phyloP scores from a whole-genome alignment of 768 basidiomycete genomes.

The Boletellus sp. region DNA sequence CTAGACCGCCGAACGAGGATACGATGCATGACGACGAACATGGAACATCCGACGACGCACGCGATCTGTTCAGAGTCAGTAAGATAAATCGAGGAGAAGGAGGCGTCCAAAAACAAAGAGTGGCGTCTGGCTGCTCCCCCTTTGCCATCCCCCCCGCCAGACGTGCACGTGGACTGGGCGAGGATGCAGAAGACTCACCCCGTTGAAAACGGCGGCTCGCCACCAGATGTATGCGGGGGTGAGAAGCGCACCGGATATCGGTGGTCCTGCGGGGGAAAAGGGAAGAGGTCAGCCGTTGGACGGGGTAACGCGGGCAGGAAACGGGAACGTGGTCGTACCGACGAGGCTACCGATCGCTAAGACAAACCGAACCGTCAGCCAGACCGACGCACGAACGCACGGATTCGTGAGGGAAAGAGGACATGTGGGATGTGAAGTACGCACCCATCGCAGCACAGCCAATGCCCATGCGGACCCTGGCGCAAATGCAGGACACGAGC shows the following conservation, averaged over 20 bases:
- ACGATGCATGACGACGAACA: conserved; percentile 26
- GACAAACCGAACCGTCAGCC: too few species aligned
- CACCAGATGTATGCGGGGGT: conserved; percentile 53
- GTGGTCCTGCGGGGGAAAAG: conserved; percentile 44
- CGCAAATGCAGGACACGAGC: not conserved
- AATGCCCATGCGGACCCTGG: conserved; percentile 45
- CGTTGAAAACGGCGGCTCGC: conserved; percentile 53
- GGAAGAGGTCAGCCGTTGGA: not conserved
- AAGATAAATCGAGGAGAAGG: too few species aligned
- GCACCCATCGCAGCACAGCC: conserved; percentile 46
- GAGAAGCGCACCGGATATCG: conserved; percentile 56
- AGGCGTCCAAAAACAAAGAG: too few species aligned
- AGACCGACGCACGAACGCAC: too few species aligned
- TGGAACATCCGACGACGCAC: conserved; percentile 21
- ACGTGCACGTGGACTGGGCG: too few species aligned
- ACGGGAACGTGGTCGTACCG: not conserved
- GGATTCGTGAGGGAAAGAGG: not conserved
- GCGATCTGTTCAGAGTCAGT: conserved; percentile 15
- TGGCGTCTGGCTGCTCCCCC: too few species aligned
- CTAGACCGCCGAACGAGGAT: conserved; percentile 15
- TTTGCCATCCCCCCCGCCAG: too few species aligned
- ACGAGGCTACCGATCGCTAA: conserved; percentile 25
- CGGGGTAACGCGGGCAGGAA: not conserved
- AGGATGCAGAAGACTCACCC: conserved; percentile 27
- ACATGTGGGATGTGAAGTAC: not conserved